Conservation (phyloP, 306 rosid genomes). For the Cyclanthera cordifolia region DNA sequence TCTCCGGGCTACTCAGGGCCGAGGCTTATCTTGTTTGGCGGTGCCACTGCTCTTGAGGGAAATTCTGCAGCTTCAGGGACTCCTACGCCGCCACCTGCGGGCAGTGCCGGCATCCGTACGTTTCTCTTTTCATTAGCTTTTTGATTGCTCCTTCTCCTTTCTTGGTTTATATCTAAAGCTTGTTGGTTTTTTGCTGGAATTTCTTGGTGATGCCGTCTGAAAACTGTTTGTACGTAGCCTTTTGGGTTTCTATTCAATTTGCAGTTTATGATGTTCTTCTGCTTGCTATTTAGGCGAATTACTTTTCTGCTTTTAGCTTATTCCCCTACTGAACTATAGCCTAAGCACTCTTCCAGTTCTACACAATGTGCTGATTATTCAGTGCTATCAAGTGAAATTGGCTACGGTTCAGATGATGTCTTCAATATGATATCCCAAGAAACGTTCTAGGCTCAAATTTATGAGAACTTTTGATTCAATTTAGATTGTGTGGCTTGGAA, state of each 20-base stretch:
- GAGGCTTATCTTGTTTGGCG: conserved; percentile 81
- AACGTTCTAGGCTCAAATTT: too few species aligned
- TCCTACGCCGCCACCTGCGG: conserved; percentile 71
- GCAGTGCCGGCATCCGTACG: conserved; percentile 96
- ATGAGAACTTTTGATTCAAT: too few species aligned
- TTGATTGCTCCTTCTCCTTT: background rate
- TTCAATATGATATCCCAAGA: background rate
- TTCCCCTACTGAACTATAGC: background rate
- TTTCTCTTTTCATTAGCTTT: conserved; percentile 11
- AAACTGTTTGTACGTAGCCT: background rate
- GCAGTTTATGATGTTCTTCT: background rate
- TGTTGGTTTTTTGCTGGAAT: background rate
- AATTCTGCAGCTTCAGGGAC: conserved; percentile 89
- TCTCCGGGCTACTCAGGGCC: conserved; percentile 82
- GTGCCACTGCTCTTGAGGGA: conserved; percentile 98
- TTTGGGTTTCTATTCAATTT: background rate
- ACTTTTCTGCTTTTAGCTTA: background rate
- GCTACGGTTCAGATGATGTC: background rate
- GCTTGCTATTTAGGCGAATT: background rate
- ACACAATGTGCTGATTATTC: background rate
- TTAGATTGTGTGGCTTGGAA: too few species aligned
- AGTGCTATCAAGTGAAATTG: background rate
- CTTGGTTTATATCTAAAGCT: background rate
- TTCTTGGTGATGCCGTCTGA: background rate
- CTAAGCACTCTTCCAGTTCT: background rate